Conservation (phyloP, 169 alveolate genomes). For the Fabrea salina region DNA sequence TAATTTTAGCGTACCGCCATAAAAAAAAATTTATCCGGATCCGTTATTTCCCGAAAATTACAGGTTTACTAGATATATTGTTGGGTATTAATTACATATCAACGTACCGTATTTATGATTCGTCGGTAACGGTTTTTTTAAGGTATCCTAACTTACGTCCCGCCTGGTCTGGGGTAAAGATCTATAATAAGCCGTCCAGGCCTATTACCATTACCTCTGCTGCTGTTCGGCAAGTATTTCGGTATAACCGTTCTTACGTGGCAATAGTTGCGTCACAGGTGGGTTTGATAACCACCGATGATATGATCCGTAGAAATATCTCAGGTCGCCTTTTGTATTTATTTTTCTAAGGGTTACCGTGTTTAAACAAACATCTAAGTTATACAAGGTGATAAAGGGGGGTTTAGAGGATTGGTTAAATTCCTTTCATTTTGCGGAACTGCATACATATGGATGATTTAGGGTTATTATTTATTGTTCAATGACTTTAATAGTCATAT, state of each 20-base stretch:
- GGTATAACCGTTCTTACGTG: background rate
- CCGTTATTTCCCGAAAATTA: background rate
- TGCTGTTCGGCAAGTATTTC: background rate
- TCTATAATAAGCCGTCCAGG: background rate
- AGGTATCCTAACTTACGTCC: background rate
- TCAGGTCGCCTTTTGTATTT: background rate
- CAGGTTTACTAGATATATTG: background rate
- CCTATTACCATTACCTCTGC: background rate
- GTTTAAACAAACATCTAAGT: too few species aligned
- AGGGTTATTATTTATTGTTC: too few species aligned
- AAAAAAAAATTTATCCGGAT: background rate
- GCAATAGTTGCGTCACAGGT: background rate
- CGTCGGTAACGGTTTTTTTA: background rate
- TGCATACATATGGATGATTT: too few species aligned
- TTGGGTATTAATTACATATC: background rate
- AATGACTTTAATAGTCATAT: too few species aligned
- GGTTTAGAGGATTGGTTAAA: constrained; percentile 8
- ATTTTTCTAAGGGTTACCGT: too few species aligned
- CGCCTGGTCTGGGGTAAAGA: background rate
- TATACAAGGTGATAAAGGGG: too few species aligned
- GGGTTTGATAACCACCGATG: background rate
- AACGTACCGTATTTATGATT: background rate
- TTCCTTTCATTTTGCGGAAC: background rate
- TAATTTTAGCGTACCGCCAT: background rate
- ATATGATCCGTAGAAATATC: background rate